Conservation (phyloP, 768 basidiomycete genomes). For the Collybiopsis luxurians region DNA sequence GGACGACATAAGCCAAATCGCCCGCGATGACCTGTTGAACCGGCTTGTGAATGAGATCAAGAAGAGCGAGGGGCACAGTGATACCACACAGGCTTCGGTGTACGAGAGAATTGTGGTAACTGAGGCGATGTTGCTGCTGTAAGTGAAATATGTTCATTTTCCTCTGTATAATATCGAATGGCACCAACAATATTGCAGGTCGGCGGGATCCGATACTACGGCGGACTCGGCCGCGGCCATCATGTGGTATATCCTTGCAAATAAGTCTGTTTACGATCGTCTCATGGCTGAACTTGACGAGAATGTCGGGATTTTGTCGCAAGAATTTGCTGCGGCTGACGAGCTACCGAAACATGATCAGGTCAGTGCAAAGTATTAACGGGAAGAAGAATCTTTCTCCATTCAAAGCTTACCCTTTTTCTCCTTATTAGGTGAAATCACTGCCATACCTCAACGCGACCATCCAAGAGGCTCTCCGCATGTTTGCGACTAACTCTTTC, state of each 20-base stretch:
- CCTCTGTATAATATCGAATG: background rate
- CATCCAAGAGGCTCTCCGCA: conserved; percentile 2
- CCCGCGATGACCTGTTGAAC: background rate
- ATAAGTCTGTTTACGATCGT: background rate
- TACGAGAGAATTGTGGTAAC: conserved; percentile 2
- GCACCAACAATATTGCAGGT: background rate
- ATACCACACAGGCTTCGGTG: background rate
- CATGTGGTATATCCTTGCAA: conserved; percentile 1
- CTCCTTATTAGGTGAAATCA: background rate
- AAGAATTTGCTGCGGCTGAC: background rate
- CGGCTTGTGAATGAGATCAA: background rate
- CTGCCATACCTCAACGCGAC: conserved; percentile 1
- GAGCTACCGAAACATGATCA: conserved; percentile 4
- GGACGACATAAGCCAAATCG: background rate
- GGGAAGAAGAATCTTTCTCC: too few species aligned
- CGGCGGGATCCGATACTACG: conserved; percentile 1
- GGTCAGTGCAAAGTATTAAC: background rate
- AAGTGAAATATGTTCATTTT: background rate
- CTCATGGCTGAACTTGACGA: background rate
- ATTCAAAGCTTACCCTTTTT: background rate
- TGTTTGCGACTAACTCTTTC: conserved; percentile 4
- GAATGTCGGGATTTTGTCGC: background rate
- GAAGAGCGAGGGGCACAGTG: background rate
- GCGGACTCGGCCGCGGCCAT: conserved; percentile 2
- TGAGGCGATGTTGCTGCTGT: conserved; percentile 3